Percentiles rank a stretch among this genome's conserved stretches.
These are phyloP conservation scores for Haberlea rhodopensis DNA, from an alignment of 257 asterid genomes.

Conservation along the genomic window DNA sequence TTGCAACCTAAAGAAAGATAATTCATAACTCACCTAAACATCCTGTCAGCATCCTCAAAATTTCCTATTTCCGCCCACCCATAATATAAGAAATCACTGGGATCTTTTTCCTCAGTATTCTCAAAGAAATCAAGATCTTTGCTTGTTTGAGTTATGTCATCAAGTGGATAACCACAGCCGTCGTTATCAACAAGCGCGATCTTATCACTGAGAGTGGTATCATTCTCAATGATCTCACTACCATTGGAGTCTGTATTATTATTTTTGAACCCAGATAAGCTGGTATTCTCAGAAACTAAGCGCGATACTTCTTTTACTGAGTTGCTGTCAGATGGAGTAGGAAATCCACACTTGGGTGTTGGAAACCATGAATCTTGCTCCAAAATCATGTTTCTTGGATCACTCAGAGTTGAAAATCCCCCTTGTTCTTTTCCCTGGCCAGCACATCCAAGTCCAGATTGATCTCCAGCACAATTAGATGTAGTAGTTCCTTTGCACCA, in stretches of 20 bases:
- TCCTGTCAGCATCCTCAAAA: constrained; percentile 64
- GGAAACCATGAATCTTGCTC: constrained; percentile 41
- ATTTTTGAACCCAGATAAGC: constrained; percentile 35
- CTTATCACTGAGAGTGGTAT: constrained; percentile 37
- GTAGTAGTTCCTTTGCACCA: constrained; percentile 34
- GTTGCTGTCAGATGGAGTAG: constrained; percentile 35
- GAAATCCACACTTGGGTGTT: constrained; percentile 36
- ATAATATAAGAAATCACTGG: constrained; percentile 55
- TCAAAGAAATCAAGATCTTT: constrained; percentile 49
- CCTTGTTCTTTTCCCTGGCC: constrained; percentile 36
- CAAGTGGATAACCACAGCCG: constrained; percentile 52
- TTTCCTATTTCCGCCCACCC: constrained; percentile 73
- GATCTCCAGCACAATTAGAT: constrained; percentile 27
- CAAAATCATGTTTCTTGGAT: constrained; percentile 40
- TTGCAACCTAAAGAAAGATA: constrained; percentile 24
- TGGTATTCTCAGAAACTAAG: constrained; percentile 45
- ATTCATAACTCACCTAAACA: constrained; percentile 63
- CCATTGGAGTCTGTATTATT: constrained; percentile 32
- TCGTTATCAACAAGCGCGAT: constrained; percentile 37
- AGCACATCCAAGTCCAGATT: constrained; percentile 33
- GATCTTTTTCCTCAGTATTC: constrained; percentile 53
- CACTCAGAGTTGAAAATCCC: constrained; percentile 26
- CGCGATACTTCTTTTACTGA: constrained; percentile 46
- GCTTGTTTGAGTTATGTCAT: constrained; percentile 44
- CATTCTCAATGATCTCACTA: constrained; percentile 39